Percentiles rank a stretch among this genome's conserved stretches.
Conservation (phyloP, 768 basidiomycete species). For the Pleurotus eryngii region DNA sequence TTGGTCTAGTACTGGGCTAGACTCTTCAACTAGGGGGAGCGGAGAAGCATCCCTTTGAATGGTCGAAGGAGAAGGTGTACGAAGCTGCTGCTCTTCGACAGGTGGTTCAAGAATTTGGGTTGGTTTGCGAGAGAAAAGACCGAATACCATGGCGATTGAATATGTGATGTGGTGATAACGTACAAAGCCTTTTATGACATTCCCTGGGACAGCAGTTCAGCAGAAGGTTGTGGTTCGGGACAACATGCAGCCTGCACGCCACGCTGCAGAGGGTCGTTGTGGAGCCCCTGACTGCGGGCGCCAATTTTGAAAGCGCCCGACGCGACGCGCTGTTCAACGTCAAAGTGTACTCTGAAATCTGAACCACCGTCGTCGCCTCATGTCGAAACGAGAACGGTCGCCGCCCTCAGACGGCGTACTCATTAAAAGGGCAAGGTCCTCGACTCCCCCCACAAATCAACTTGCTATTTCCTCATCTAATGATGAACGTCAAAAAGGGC, state of each 20-base stretch:
- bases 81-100: background rate
- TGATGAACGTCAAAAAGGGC: slow-evolving; percentile 72
- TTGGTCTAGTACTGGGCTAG: background rate
- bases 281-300: no score
- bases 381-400: slow-evolving; percentile 73
- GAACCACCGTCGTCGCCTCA: slow-evolving; percentile 9
- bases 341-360: no score
- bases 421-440: slow-evolving; percentile 60
- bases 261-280: no score
- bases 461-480: slow-evolving; percentile 74
- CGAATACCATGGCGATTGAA: slow-evolving; percentile 1
- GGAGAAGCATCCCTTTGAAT: background rate
- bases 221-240: no score
- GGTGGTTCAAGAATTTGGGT: background rate
- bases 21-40: background rate
- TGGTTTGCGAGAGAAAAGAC: slow-evolving; percentile 6
- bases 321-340: no score
- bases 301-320: no score
- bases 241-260: no score
- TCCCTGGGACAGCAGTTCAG: no score
- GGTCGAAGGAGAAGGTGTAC: background rate
- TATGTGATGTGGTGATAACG: background rate
- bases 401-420: slow-evolving; percentile 53
- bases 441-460: slow-evolving; percentile 53
- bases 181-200: no score